Evolutionary conservation across 352 stramenopile genomes (phyloP).

Genomic region (Phytophthora ramorum): DNA sequence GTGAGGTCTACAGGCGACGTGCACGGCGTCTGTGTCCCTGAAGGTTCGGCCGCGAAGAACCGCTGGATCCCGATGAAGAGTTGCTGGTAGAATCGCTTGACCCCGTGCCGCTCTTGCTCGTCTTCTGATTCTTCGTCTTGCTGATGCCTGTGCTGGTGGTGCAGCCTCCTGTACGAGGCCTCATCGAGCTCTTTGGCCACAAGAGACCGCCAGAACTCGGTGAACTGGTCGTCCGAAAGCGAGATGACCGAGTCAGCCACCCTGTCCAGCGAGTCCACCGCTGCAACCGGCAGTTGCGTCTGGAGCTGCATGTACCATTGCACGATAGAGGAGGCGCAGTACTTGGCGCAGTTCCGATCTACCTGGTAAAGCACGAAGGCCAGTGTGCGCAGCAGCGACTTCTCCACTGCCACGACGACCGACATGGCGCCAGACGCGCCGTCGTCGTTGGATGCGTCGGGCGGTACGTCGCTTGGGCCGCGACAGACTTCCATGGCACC

Average conservation of each 20-base stretch:
- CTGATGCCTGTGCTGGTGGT: background rate
- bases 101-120: conserved; percentile 42
- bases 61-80: conserved; percentile 56
- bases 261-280: conserved; percentile 58
- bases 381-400: conserved; percentile 64
- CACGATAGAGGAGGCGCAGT: conserved; percentile 64
- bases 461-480: conserved; percentile 12
- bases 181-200: conserved; percentile 56
- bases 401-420: conserved; percentile 64
- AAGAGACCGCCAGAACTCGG: conserved; percentile 71
- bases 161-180: conserved; percentile 24
- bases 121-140: background rate
- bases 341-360: conserved; percentile 56
- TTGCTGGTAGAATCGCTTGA: conserved; percentile 59
- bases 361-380: conserved; percentile 78
- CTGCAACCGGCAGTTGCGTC: conserved; percentile 53
- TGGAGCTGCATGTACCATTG: conserved; percentile 74
- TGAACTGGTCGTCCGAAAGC: conserved; percentile 71
- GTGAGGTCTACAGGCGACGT: conserved; percentile 61
- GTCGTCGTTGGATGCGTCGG: conserved; percentile 7
- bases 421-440: conserved; percentile 43
- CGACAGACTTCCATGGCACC: conserved; percentile 28
- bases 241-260: conserved; percentile 65
- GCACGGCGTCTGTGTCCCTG: conserved; percentile 65
- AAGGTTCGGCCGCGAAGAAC: conserved; percentile 43